Conservation (phyloP, 1,284 basidiomycete species). For the Moesziomyces antarcticus region DNA sequence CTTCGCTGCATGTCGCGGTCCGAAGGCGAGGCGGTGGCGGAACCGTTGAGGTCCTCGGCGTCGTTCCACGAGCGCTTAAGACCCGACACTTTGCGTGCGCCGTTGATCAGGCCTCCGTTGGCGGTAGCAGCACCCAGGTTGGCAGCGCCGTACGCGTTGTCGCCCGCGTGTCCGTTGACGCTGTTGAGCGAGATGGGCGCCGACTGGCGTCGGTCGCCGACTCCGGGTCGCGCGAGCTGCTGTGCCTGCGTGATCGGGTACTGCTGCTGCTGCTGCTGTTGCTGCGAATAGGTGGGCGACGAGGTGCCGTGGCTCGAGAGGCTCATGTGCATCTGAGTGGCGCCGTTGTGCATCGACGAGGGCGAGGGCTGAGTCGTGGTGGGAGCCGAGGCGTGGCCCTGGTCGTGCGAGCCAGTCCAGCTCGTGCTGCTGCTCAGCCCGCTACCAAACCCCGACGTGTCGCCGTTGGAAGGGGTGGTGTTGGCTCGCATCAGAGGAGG, state of each 20-base stretch:
- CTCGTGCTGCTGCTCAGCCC: conserved; percentile 45
- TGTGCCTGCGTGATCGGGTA: conserved; percentile 44
- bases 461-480: conserved; percentile 50
- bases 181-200: conserved; percentile 42
- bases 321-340: conserved; percentile 49
- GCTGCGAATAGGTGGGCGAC: conserved; percentile 44
- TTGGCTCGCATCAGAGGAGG: conserved; percentile 58
- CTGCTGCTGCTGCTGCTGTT: conserved; percentile 33
- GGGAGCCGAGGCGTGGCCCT: conserved; percentile 47
- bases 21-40: conserved; percentile 39
- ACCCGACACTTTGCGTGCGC: conserved; percentile 47
- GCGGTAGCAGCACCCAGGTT: conserved; percentile 32
- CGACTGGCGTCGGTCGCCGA: conserved; percentile 47
- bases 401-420: conserved; percentile 49
- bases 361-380: conserved; percentile 50
- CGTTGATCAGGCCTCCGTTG: conserved; percentile 35
- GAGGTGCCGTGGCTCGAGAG: conserved; percentile 46
- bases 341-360: conserved; percentile 42
- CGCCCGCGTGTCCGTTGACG: conserved; percentile 22
- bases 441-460: conserved; percentile 43
- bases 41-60: conserved; percentile 41
- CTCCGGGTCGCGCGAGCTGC: conserved; percentile 38
- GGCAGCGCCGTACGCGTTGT: conserved; percentile 42
- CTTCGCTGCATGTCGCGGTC: conserved; percentile 52
- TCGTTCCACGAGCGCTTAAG: conserved; percentile 53